Evolutionary conservation across 306 rosid genomes (phyloP), one percentile per base, ranked within the genome.

Genomic region (Canavalia ensiformis): DNA sequence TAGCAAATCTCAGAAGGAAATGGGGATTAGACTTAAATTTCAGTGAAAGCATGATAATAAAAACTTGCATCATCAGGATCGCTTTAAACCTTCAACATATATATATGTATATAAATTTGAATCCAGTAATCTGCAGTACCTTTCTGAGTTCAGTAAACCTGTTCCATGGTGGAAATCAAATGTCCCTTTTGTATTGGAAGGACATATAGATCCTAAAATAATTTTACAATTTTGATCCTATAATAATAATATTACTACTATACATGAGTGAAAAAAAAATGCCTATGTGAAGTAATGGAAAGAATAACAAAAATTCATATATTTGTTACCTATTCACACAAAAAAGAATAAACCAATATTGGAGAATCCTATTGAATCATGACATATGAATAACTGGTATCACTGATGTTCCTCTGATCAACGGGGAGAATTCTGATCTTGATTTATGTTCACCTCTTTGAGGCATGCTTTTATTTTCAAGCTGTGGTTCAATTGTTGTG

Each of bases 251-350:
- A 6, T 3, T 50, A 76, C 80, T 82, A 76, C 77, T 82, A 68
- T 84, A 83, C 83, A 85, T 80, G 86, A 89, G 76, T 74, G 68
- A 70, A 81, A 64, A 65, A 82, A 64, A 39, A 87, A 86, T 67
- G 72, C 57, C 81, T 89, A 88, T 76, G 75, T 80, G 74, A 69
- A 52, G 79, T 47, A 78, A 75, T 65, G 75, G 67, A 86, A 86
- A 88, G 80, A 87, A 79, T 80, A 83, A 85, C 67, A 62, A 83
- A 74, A 89, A 79, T 77, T 82, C 42, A 76, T 83, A 78, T 76
- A 42, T 75, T 86, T 85, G 84, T 83, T 88, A 81, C 84, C 88
- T 91, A 83, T 88, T 75, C 79, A 86, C 90, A 81, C 67, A 82
- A 86, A 87, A 86, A 87, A 86, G 88, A 90, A 91, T 84, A 71